A percentile compares a stretch with the other conserved stretches of the same genome.
These are phyloP conservation scores for Scytalidium sp. DNA, from an alignment of 2,329 filamentous ascomycete genomes.

Conservation along the genomic window DNA sequence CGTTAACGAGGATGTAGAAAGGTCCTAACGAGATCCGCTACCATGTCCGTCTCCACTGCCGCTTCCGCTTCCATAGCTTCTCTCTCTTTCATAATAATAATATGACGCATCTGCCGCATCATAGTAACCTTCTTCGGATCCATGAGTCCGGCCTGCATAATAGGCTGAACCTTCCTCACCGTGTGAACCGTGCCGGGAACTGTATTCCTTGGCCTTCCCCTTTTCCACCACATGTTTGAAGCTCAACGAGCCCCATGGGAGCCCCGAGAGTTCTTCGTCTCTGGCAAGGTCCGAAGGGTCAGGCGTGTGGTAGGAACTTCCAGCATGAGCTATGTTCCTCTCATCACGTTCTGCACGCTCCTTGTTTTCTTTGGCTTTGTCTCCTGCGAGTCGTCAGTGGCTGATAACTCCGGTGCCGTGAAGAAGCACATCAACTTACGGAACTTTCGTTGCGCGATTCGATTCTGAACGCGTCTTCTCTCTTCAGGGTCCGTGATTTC, in stretches of 20 bases:
- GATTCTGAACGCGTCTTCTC: slow-evolving; percentile 72
- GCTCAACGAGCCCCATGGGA: slow-evolving; percentile 71
- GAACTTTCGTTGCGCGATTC: slow-evolving; percentile 73
- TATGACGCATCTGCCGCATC: slow-evolving; percentile 10
- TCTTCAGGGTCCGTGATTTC: slow-evolving; percentile 68
- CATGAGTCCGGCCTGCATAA: slow-evolving; percentile 14
- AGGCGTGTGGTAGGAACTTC: slow-evolving; percentile 61
- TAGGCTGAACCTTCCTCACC: slow-evolving; percentile 17
- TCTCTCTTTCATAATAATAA: slow-evolving; percentile 20
- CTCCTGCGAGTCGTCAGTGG: slow-evolving; percentile 45
- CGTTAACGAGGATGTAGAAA: too few relatives aligned
- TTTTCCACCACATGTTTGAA: slow-evolving; percentile 49
- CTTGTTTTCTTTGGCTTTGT: slow-evolving; percentile 65
- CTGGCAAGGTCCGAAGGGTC: slow-evolving; percentile 51
- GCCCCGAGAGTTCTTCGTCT: slow-evolving; percentile 56
- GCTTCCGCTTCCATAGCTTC: slow-evolving; percentile 16
- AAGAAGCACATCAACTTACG: slow-evolving; percentile 50
- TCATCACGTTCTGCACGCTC: slow-evolving; percentile 62
- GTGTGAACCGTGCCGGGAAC: slow-evolving; percentile 34
- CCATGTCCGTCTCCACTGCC: slow-evolving; percentile 24
- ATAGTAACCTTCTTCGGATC: slow-evolving; percentile 15
- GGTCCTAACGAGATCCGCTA: slow-evolving; percentile 19
- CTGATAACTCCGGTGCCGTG: not conserved
- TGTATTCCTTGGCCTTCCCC: slow-evolving; percentile 41
- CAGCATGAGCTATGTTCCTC: slow-evolving; percentile 62